A percentile compares a stretch with the other conserved stretches of the same genome.
These are phyloP conservation scores for Coprinopsis marcescibilis DNA, from an alignment of 768 basidiomycete genomes.

Conservation along the genomic window DNA sequence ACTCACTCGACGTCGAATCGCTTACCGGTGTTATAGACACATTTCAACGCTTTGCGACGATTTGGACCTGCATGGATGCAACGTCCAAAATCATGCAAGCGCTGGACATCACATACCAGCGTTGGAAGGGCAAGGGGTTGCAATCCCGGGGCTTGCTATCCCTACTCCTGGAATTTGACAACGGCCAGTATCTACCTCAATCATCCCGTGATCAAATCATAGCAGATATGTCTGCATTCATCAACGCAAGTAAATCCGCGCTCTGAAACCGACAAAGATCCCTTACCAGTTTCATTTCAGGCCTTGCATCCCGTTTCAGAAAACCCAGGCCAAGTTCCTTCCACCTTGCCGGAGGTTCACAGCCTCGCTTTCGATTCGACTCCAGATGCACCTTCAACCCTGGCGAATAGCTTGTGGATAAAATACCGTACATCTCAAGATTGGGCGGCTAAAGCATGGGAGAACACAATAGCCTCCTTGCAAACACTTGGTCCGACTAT, in stretches of 20 bases:
- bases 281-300: conserved; percentile 20
- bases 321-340: conserved; percentile 37
- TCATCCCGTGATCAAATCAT: conserved; percentile 54
- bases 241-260: conserved; percentile 39
- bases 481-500: conserved; percentile 61
- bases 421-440: conserved; percentile 67
- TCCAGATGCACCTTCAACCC: conserved; percentile 56
- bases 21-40: conserved; percentile 63
- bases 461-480: conserved; percentile 70
- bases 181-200: conserved; percentile 47
- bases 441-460: conserved; percentile 84
- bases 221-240: conserved; percentile 55
- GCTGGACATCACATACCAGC: conserved; percentile 56
- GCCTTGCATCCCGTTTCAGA: conserved; percentile 41
- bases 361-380: conserved; percentile 55
- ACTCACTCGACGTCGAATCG: conserved; percentile 44
- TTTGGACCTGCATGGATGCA: conserved; percentile 76
- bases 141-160: conserved; percentile 62
- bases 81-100: conserved; percentile 49
- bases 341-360: conserved; percentile 58
- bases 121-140: conserved; percentile 58
- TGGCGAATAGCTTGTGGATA: conserved; percentile 78
- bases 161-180: conserved; percentile 61
- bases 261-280: neutral
- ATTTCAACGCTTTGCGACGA: conserved; percentile 61